phyloP scores from a whole-genome alignment of 208 protist genomes.

The Leishmania lainsoni region DNA sequence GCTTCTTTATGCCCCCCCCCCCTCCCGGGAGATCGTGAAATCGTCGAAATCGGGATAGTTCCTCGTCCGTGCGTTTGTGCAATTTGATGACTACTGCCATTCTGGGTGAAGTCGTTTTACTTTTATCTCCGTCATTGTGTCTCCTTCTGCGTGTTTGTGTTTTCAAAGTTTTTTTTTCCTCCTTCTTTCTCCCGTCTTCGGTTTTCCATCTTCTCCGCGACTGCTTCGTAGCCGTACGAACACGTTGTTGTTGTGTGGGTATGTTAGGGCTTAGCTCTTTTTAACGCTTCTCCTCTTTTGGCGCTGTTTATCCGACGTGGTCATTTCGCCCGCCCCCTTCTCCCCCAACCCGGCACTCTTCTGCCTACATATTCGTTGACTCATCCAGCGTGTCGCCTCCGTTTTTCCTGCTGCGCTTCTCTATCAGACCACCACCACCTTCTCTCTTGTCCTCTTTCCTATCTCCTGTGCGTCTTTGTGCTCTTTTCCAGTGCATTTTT shows the following conservation, averaged over 20 bases:
- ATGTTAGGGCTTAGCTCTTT: not conserved
- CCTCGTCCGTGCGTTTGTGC: not conserved
- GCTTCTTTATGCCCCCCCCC: not conserved
- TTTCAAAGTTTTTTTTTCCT: not conserved
- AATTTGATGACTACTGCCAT: not conserved
- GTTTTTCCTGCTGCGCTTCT: not conserved
- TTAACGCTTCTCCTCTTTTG: not conserved
- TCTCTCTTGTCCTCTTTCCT: not conserved
- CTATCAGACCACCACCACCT: constrained; percentile 2
- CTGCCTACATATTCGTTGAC: not conserved
- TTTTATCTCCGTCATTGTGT: not conserved
- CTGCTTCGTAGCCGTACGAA: not conserved
- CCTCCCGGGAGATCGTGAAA: no score
- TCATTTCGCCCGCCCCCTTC: not conserved
- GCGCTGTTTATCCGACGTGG: not conserved
- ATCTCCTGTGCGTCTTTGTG: not conserved
- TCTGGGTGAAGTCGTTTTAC: not conserved
- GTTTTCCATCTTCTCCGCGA: not conserved
- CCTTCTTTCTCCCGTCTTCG: not conserved
- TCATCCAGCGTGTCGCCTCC: not conserved
- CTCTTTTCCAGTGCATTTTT: not conserved
- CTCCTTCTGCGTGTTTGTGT: not conserved
- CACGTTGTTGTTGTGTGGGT: not conserved
- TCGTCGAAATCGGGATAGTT: not conserved
- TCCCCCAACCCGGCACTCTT: not conserved